Evolutionary conservation across 2,329 filamentous ascomycete species (phyloP), one percentile per base, ranked within the genome.

Genomic region (Aschersonia sp.): DNA sequence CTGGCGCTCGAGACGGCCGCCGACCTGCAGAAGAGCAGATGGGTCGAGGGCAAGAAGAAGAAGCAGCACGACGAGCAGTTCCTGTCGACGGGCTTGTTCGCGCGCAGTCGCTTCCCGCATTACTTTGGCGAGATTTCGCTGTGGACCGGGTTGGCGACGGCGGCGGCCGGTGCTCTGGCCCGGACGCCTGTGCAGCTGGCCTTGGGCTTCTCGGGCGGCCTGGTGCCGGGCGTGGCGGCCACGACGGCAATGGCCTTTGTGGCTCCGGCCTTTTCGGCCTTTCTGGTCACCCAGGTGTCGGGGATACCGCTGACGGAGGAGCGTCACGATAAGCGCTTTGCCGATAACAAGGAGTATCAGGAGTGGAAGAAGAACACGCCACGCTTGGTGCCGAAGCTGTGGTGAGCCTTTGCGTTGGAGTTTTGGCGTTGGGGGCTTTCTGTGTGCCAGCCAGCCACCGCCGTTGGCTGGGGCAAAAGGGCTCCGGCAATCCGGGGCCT

Each of bases 71-170:
- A 75, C 30, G 80, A 85, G 61, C 72, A 78, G 44, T 85, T 85
- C 56, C 58, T 85, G 52, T 82, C 79, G 0, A 61, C 66, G 1
- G 82, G 82, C 0, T 56, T 85, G 38, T 85, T 80, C 75, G 66
- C 38, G 9, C 9, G 9, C 31, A 67, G 70, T 45, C 65, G 78
- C 51, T 78, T 83, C 61, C 82, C 82, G 1, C 83, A 85, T 57
- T 85, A 85, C 65, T 83, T 85, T 59, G 82, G 82, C n/a, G 82
- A 85, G 61, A 72, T 70, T 31, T 81, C 77, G 9, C 65, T 86
- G 32, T 86, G 81, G 82, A 78, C 75, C 0, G 82, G 82, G 1
- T 74, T 85, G 50, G 79, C 81, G 0, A 74, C 77, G 4, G 63
- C 70, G 1, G 72, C 77, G 0, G 77, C 73, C 0, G 78, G 80